Evolutionary conservation across 23 red algal genomes (phyloP).

Genomic region (Chondrus crispus): DNA sequence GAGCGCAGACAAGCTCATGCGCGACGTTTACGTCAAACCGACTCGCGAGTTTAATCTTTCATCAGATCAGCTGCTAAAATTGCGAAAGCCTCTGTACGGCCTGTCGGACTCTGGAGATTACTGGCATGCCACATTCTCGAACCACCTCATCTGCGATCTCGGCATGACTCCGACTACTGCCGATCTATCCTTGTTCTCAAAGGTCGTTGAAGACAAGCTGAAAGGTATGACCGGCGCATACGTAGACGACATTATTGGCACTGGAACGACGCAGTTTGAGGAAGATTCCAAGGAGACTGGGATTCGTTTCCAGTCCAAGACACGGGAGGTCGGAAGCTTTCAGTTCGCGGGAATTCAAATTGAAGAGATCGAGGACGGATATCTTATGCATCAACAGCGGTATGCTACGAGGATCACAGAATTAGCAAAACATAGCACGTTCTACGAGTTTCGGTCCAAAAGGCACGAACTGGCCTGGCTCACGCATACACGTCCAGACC

Average conservation of each 20-base stretch:
- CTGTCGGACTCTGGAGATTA: constrained; percentile 7
- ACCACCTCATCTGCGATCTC: not conserved
- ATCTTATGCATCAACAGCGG: not conserved
- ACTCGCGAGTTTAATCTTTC: not conserved
- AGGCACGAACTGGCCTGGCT: not conserved
- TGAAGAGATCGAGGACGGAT: not conserved
- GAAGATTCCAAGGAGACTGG: not conserved
- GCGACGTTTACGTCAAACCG: not conserved
- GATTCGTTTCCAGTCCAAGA: not conserved
- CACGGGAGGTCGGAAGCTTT: not conserved
- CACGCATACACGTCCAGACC: not conserved
- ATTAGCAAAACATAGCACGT: not conserved
- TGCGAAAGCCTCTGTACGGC: constrained; percentile 14
- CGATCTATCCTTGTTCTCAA: not conserved
- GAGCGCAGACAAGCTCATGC: not conserved
- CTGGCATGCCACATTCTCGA: not conserved
- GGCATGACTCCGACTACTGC: not conserved
- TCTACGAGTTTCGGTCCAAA: not conserved
- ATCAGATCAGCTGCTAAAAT: not conserved
- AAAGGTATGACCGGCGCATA: not conserved
- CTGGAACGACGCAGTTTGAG: not conserved
- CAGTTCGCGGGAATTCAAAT: not conserved
- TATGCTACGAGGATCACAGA: not conserved
- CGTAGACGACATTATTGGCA: not conserved
- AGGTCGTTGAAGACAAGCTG: not conserved